Percentiles rank a stretch among this genome's conserved stretches.
phyloP scores from a whole-genome alignment of 352 stramenopile genomes.

The Pythium aphanidermatum region DNA sequence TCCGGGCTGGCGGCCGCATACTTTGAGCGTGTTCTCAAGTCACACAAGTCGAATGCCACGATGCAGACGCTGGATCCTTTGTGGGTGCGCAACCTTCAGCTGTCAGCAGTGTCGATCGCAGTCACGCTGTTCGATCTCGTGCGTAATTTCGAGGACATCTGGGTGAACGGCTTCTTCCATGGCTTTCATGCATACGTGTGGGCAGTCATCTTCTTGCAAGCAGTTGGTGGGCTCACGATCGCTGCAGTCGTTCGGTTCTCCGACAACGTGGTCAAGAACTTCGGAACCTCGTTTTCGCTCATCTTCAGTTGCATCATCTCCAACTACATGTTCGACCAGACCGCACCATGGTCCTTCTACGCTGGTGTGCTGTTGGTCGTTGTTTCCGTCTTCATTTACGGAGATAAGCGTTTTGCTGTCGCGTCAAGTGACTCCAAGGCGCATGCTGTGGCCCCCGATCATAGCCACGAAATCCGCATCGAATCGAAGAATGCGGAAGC shows the following conservation, averaged over 20 bases:
- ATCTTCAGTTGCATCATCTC: constrained; percentile 87
- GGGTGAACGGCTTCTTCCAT: constrained; percentile 68
- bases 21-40: constrained; percentile 86
- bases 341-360: constrained; percentile 68
- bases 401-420: constrained; percentile 66
- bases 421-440: constrained; percentile 24
- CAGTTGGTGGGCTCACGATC: constrained; percentile 78
- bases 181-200: constrained; percentile 74
- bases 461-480: constrained; percentile 55
- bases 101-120: constrained; percentile 75
- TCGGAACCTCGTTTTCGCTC: constrained; percentile 84
- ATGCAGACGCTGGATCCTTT: constrained; percentile 78
- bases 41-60: constrained; percentile 66
- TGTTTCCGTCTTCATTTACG: constrained; percentile 80
- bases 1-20: constrained; percentile 83
- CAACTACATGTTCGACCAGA: constrained; percentile 85
- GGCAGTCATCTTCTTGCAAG: constrained; percentile 76
- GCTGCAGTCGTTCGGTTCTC: constrained; percentile 83
- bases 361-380: constrained; percentile 70
- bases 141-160: constrained; percentile 55
- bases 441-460: constrained; percentile 19
- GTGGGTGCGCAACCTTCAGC: constrained; percentile 83
- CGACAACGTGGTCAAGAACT: constrained; percentile 90
- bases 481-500: constrained; percentile 29
- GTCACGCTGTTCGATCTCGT: constrained; percentile 68